phyloP scores from a whole-genome alignment of 2,329 filamentous ascomycete genomes.

The Claviceps sp. region DNA sequence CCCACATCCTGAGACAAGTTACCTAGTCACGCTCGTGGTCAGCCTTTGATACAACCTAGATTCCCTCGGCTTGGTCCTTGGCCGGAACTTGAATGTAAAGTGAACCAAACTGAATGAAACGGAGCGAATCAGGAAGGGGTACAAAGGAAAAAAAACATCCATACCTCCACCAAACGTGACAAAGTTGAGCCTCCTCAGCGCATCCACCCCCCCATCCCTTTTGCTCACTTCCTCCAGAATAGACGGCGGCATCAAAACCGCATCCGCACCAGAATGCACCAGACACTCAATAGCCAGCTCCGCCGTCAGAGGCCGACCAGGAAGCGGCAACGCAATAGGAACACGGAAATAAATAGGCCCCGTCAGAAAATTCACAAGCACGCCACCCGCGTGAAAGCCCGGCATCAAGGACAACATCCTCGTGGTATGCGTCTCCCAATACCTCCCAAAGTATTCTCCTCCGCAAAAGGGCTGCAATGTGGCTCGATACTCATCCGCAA shows the following conservation, averaged over 20 bases:
- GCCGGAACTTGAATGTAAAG: no score
- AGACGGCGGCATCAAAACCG: constrained; percentile 22
- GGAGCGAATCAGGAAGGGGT: no score
- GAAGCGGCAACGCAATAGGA: constrained; percentile 16
- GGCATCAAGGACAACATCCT: constrained; percentile 18
- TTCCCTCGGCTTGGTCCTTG: constrained; percentile 1
- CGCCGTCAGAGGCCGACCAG: constrained; percentile 20
- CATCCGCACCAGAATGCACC: constrained; percentile 14
- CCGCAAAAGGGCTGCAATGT: constrained; percentile 9
- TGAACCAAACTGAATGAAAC: no score
- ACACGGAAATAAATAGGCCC: constrained; percentile 17
- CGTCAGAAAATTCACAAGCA: constrained; percentile 8
- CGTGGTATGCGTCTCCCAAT: neutral
- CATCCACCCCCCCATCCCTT: constrained; percentile 15
- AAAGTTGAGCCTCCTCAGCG: constrained; percentile 19
- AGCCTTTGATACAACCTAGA: neutral
- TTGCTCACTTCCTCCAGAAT: constrained; percentile 30
- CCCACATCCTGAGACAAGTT: constrained; percentile 25
- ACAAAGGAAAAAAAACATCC: neutral
- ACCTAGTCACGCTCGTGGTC: constrained; percentile 11
- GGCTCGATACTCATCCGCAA: constrained; percentile 18
- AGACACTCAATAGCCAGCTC: constrained; percentile 21
- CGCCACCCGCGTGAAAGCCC: constrained; percentile 24
- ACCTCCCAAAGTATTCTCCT: neutral
- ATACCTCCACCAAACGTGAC: constrained; percentile 26